Conservation (phyloP, 257 asterid species). For the Datura wrightii region DNA sequence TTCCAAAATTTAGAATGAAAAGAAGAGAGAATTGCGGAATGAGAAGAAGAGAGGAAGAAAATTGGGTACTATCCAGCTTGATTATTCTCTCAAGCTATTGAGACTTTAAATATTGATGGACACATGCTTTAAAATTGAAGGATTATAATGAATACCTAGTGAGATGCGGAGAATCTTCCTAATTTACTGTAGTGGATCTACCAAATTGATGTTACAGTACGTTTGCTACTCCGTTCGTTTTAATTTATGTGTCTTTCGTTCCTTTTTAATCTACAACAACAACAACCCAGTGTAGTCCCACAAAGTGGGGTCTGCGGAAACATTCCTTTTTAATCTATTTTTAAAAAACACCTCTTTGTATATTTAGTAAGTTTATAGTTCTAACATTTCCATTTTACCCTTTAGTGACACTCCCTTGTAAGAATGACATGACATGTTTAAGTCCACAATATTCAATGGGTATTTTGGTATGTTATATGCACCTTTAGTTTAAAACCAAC, state of each 20-base stretch:
- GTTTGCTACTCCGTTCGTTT: too few relatives aligned
- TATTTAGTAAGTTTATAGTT: not conserved
- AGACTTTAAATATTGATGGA: not conserved
- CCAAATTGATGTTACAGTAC: not conserved
- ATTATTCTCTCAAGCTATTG: constrained; percentile 24
- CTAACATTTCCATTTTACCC: not conserved
- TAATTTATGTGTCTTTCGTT: too few relatives aligned
- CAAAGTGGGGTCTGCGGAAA: too few relatives aligned
- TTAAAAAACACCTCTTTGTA: not conserved
- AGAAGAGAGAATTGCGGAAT: not conserved
- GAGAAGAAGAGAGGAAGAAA: not conserved
- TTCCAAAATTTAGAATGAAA: not conserved
- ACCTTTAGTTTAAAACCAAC: not conserved
- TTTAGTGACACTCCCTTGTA: not conserved
- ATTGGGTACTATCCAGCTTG: not conserved
- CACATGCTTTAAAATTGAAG: not conserved
- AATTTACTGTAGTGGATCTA: not conserved
- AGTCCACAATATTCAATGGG: not conserved
- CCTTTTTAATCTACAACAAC: too few relatives aligned
- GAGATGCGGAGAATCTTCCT: not conserved
- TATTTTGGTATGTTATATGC: not conserved
- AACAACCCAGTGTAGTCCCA: too few relatives aligned
- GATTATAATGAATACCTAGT: not conserved
- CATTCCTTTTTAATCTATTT: not conserved
- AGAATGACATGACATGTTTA: not conserved